Evolutionary conservation across 2,329 filamentous ascomycete genomes (phyloP).

Genomic region (Nigrograna mackinnonii): DNA sequence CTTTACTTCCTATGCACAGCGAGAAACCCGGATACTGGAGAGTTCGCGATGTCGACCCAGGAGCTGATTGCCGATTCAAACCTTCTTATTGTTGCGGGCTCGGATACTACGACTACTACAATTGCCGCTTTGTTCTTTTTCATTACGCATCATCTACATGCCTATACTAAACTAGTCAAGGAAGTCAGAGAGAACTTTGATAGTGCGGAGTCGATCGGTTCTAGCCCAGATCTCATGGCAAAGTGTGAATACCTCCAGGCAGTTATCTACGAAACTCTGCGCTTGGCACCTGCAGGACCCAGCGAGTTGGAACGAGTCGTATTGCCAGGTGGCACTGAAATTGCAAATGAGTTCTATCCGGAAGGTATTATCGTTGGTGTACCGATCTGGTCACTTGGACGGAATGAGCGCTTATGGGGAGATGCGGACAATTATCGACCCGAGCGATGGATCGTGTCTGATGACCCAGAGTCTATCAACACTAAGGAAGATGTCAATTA

Average conservation of each 20-base stretch:
- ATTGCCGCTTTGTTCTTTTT: conserved; percentile 14
- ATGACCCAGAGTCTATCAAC: conserved; percentile 56
- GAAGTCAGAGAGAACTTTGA: conserved; percentile 13
- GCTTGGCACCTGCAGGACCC: conserved; percentile 27
- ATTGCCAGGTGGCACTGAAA: conserved; percentile 13
- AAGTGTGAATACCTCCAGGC: conserved; percentile 27
- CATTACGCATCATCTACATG: conserved; percentile 6
- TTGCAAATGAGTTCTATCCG: conserved; percentile 25
- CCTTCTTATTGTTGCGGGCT: conserved; percentile 15
- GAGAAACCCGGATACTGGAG: conserved; percentile 42
- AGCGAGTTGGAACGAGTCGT: conserved; percentile 22
- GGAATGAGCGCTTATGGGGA: conserved; percentile 20
- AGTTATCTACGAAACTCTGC: conserved; percentile 36
- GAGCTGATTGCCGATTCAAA: conserved; percentile 35
- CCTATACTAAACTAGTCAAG: conserved; percentile 2
- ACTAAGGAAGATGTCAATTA: conserved; percentile 1
- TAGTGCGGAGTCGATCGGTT: neutral
- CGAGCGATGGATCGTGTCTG: conserved; percentile 18
- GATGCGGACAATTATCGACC: conserved; percentile 17
- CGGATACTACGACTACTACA: conserved; percentile 10
- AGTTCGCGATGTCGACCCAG: conserved; percentile 27
- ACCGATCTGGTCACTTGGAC: conserved; percentile 22
- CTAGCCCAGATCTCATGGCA: conserved; percentile 7
- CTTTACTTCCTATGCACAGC: conserved; percentile 44
- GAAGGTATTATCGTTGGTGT: conserved; percentile 21